Conservation (phyloP, 2,329 filamentous ascomycete genomes). For the Aspergillus piperis region DNA sequence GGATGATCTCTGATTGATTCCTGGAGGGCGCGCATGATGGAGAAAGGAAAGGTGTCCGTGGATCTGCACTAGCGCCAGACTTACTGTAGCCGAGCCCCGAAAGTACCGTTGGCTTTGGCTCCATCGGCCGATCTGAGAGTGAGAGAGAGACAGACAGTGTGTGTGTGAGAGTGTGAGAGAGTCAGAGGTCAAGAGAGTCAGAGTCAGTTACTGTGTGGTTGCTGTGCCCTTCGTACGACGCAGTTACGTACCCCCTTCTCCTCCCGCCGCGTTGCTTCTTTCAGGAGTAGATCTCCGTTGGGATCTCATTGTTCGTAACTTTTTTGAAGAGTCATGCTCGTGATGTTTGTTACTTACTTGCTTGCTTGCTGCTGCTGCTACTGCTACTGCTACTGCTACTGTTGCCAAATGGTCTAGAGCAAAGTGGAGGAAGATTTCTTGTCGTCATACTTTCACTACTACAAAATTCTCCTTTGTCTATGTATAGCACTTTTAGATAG, state of each 20-base stretch:
- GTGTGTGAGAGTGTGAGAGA: neutral
- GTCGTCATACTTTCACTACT: no score
- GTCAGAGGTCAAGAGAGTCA: no score
- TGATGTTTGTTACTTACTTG: no score
- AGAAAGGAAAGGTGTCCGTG: constrained; percentile 24
- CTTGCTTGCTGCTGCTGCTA: no score
- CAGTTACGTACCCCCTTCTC: constrained; percentile 11
- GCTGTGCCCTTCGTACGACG: constrained; percentile 11
- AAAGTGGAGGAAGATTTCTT: neutral
- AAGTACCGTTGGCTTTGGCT: constrained; percentile 14
- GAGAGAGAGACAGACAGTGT: neutral
- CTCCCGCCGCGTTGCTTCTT: neutral
- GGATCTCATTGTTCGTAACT: neutral
- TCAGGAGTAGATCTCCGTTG: neutral
- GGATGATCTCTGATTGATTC: constrained; percentile 22
- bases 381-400: no score
- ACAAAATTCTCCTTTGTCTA: neutral
- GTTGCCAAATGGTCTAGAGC: neutral
- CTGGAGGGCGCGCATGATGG: constrained; percentile 14
- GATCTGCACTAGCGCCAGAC: constrained; percentile 29
- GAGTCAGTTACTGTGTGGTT: no score
- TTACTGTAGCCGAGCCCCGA: constrained; percentile 25
- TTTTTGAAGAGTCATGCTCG: neutral
- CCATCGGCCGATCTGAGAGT: constrained; percentile 15
- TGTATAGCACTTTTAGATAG: neutral